A percentile compares a stretch with the other conserved stretches of the same genome.
phyloP scores from a whole-genome alignment of 345 rosid species.

The Citrus hindsii region DNA sequence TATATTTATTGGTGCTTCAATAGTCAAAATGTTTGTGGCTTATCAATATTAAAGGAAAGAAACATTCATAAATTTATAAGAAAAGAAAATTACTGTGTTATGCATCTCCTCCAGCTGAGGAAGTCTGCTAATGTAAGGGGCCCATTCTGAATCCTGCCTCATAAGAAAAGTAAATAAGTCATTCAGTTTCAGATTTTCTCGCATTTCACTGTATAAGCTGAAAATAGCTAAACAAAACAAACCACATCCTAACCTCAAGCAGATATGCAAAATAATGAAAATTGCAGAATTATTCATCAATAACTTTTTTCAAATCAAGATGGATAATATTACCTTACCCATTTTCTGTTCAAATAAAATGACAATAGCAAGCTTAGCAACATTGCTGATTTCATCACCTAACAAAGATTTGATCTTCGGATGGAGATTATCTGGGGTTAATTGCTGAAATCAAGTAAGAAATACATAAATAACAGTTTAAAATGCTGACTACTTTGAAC shows the following conservation, averaged over 20 bases:
- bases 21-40: background rate
- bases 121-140: slow-evolving; percentile 66
- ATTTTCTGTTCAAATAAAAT: slow-evolving; percentile 46
- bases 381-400: slow-evolving; percentile 41
- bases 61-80: background rate
- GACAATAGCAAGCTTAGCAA: slow-evolving; percentile 60
- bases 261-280: background rate
- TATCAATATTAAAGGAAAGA: background rate
- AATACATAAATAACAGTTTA: background rate
- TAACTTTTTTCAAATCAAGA: background rate
- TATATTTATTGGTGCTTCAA: background rate
- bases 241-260: background rate
- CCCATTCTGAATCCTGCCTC: slow-evolving; percentile 67
- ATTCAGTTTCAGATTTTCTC: background rate
- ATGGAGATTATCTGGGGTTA: slow-evolving; percentile 57
- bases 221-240: background rate
- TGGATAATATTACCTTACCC: slow-evolving; percentile 42
- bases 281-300: background rate
- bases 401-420: slow-evolving; percentile 38
- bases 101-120: slow-evolving; percentile 60
- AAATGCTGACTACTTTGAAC: background rate
- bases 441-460: slow-evolving; percentile 49
- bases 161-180: slow-evolving; percentile 1
- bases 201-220: background rate
- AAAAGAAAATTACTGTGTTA: slow-evolving; percentile 46